Evolutionary conservation across 2,329 filamentous ascomycete species (phyloP).

Genomic region (Penicillium hordei): DNA sequence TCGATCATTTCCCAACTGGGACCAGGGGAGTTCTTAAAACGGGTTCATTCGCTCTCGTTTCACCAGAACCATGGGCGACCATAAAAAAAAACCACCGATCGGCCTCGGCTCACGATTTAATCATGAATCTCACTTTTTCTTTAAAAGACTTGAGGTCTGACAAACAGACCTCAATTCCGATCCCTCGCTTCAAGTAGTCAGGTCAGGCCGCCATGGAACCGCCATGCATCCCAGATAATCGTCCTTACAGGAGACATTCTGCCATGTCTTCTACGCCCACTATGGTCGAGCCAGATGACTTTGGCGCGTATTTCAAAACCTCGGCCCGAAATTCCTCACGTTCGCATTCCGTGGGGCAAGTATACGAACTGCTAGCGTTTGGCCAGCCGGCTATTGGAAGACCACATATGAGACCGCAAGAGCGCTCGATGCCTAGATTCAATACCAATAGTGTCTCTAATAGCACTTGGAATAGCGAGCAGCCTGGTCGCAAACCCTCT

Average conservation of each 20-base stretch:
- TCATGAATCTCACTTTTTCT: background rate
- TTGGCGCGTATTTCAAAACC: background rate
- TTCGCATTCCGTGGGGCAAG: background rate
- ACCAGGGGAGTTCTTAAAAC: no score
- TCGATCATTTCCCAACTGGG: slow-evolving; percentile 9
- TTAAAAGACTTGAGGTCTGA: background rate
- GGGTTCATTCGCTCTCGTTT: slow-evolving; percentile 9
- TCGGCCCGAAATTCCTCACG: background rate
- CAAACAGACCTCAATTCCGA: background rate
- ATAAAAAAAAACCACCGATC: background rate
- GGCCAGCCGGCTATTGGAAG: slow-evolving; percentile 6
- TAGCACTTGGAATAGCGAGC: background rate
- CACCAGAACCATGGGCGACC: background rate
- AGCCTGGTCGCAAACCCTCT: background rate
- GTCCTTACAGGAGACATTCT: slow-evolving; percentile 12
- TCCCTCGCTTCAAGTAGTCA: background rate
- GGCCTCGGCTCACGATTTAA: background rate
- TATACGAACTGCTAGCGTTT: background rate
- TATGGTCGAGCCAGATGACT: slow-evolving; percentile 12
- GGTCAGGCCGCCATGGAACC: slow-evolving; percentile 14
- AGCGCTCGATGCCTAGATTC: background rate
- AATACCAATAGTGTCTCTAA: background rate
- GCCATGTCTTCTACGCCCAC: slow-evolving; percentile 15
- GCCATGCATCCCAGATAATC: slow-evolving; percentile 20
- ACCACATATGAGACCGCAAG: background rate